Base-by-base conservation (phyloP, 805 yeast species). In the Metschnikowia kofuensis region DNA sequence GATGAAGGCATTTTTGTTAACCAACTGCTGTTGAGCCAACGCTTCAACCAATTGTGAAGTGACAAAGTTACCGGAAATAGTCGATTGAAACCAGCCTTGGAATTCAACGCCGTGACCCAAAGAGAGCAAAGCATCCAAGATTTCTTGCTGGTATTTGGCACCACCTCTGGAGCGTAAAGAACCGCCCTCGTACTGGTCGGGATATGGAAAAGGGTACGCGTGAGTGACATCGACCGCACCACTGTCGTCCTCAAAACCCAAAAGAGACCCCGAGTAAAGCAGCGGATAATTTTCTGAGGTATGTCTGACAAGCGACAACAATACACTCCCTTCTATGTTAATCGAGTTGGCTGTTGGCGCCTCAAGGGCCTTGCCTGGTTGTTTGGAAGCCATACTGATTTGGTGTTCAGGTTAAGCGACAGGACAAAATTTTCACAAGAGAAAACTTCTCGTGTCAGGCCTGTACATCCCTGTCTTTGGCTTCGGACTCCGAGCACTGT, bases 51-150 rank as follows among this genome's bases (percentile, higher is more conserved):
- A 74, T 47, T 80, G 80, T 47, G 79, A 77, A 51, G 83, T 82
- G 60, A 84, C 79, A 62, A 83, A 83, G 63, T 82, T 82, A 40
- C 94, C 94, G 36, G 86, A 78, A 44, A 74, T 70, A 29, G 89
- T 76, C 39, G 85, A 75, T 62, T 87, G 80, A 70, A 87, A 89
- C 89, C 91, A 89, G 32, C 96, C 96, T 54, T 84, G 79, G 51
- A 84, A 76, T 62, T 83, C 87, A 38, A 82, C 75, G 40, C 90
- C 91, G 51, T 80, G 74, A 42, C 85, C 84, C 52, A 83, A 79
- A 47, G 75, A 77, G 59, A 75, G 79, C 54, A 88, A 77, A 51
- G 80, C 78, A 38, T 80, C 78, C 55, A 85, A 72, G 60, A 86
- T 74, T 41, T 85, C 89, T 44, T 77, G 78, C 64, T 85, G 90